These are phyloP conservation scores for Eudorina sp. DNA, from an alignment of 139 green algal genomes.

Conservation along the genomic window DNA sequence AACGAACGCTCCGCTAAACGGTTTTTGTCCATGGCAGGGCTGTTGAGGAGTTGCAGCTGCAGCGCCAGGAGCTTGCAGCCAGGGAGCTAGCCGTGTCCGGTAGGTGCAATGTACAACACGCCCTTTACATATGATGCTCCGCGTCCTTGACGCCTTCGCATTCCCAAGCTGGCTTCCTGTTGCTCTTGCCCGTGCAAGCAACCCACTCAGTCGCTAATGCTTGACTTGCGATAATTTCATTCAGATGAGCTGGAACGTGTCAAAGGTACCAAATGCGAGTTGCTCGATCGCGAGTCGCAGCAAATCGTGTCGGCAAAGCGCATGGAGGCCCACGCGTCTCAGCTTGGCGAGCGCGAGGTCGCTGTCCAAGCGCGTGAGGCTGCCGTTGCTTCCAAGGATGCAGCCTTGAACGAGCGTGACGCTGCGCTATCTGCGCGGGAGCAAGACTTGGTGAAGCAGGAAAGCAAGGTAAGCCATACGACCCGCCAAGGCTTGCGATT, in stretches of 20 bases:
- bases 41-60: neutral
- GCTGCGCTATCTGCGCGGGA: neutral
- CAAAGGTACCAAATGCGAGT: conserved; percentile 49
- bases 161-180: no score
- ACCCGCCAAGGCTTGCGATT: neutral
- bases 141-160: no score
- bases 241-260: conserved; percentile 40
- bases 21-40: conserved; percentile 11
- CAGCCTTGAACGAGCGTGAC: neutral
- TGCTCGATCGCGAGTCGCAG: conserved; percentile 42
- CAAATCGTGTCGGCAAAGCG: neutral
- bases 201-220: no score
- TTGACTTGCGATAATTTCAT: no score
- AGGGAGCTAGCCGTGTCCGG: conserved; percentile 47
- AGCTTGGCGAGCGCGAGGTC: neutral
- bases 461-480: neutral
- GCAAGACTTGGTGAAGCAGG: neutral
- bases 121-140: no score
- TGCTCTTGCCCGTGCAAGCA: no score
- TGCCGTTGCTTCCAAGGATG: neutral
- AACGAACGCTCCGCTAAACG: neutral
- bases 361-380: neutral
- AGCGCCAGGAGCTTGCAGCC: conserved; percentile 14
- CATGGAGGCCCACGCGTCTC: neutral
- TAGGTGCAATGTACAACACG: conserved; percentile 3